Evolutionary conservation across 129 eudicot species (phyloP).

Genomic region (Apium graveolens): DNA sequence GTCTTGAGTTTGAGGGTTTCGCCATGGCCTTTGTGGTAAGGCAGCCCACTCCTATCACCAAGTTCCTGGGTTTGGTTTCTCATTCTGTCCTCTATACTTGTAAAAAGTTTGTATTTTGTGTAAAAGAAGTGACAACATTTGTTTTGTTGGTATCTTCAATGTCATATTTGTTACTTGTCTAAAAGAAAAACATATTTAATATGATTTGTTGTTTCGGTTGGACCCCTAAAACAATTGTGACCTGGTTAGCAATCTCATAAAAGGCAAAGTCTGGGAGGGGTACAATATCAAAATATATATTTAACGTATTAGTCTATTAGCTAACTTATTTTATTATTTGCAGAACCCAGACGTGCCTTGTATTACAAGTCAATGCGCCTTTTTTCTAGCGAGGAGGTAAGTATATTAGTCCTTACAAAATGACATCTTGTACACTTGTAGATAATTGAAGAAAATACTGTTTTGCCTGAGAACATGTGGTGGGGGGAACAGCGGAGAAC

Average conservation of each 20-base stretch:
- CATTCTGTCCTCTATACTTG: neutral
- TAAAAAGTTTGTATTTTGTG: neutral
- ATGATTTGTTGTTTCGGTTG: too few species aligned
- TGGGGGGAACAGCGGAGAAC: neutral
- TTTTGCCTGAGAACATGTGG: neutral
- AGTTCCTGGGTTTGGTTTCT: neutral
- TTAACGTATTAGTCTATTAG: neutral
- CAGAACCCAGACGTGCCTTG: slow-evolving; percentile 82
- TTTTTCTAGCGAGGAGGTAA: slow-evolving; percentile 74
- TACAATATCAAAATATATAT: neutral
- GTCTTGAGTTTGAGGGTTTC: neutral
- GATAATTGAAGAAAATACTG: neutral
- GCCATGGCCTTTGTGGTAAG: too few species aligned
- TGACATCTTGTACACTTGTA: neutral
- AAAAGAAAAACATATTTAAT: too few species aligned
- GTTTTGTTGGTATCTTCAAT: neutral
- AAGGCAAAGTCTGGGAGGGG: neutral
- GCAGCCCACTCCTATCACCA: neutral
- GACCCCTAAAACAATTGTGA: too few species aligned
- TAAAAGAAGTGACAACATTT: neutral
- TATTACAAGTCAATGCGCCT: slow-evolving; percentile 65
- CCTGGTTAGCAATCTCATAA: neutral
- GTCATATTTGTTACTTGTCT: neutral
- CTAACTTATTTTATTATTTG: slow-evolving; percentile 18
- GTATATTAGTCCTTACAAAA: neutral